Evolutionary conservation across 2,329 filamentous ascomycete species (phyloP), one percentile per base, ranked within the genome.

Genomic region (Polychaeton citri): DNA sequence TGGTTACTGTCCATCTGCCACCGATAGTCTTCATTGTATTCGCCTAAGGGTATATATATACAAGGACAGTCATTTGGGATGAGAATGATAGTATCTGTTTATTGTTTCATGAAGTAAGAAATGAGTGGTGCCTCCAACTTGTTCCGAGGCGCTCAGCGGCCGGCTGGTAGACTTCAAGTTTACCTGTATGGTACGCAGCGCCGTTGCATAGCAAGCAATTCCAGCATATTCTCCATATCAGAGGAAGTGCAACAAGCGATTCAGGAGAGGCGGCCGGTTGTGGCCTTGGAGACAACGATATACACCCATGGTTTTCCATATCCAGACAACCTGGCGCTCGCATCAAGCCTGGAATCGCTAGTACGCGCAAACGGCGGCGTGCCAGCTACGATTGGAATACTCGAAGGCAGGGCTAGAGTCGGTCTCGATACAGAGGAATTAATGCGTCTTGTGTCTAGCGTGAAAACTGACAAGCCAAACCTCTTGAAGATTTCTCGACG

Each of bases 211-310:
- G 43, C 46, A 21, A 35, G 38, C 12, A 57, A 58, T 42, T 62
- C 60, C 58, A 60, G 53, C 60, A 85, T 63, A 41, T 69, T 92
- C 38, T 71, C 68, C 36, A 67, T 94, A 30, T 87, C 84, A 1
- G 79, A 88, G 34, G 88, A 96, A 59, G 79, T 98, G 9, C 66
- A 69, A 35, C 76, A 85, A 53, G 88, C 87, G 26, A 59, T 95
- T 33, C 67, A 74, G 30, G 72, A 74, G 9, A 76, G 78, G 38
- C 78, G 76, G 50, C 88, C 90, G 1, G 79, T 98, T 3, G 87
- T 98, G 8, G 90, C 88, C 12, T 70, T 98, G 4, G 90, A 98
- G 60, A 86, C 84, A 2, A 94, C 90, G 4, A 96, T 98, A 48
- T 96, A 98, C 60, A 98, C 90, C 1, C 90, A 98, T 61, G 76